Percentiles rank a stretch among this genome's conserved stretches.
Conservation (phyloP, 306 rosid species). For the Cicer judaicum region DNA sequence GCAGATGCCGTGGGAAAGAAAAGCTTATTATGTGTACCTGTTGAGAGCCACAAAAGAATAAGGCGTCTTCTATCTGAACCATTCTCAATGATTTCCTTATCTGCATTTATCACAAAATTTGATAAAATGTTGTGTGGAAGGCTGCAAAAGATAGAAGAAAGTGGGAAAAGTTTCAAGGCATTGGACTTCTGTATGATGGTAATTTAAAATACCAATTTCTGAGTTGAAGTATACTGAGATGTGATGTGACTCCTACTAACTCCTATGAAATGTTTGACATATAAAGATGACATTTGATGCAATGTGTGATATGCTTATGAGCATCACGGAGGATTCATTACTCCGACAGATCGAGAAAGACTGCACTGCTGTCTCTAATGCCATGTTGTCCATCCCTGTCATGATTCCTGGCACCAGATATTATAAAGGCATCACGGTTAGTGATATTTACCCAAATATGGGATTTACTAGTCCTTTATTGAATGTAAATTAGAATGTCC, state of each 20-base stretch:
- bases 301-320: constrained; percentile 74
- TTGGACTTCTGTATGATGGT: constrained; percentile 71
- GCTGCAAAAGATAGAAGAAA: constrained; percentile 53
- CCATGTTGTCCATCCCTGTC: constrained; percentile 68
- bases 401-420: constrained; percentile 78
- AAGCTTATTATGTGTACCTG: constrained; percentile 64
- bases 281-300: constrained; percentile 68
- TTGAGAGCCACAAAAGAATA: constrained; percentile 68
- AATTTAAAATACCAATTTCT: background rate
- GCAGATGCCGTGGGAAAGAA: constrained; percentile 69
- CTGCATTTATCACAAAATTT: constrained; percentile 56
- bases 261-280: constrained; percentile 35
- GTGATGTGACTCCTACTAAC: constrained; percentile 30
- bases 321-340: constrained; percentile 60
- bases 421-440: constrained; percentile 69
- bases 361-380: constrained; percentile 56
- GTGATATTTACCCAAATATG: background rate
- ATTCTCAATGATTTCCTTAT: constrained; percentile 68
- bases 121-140: constrained; percentile 64
- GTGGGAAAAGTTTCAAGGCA: constrained; percentile 59
- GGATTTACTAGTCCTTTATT: constrained; percentile 4
- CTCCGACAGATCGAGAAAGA: constrained; percentile 61
- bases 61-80: constrained; percentile 73
- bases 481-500: constrained; percentile 9
- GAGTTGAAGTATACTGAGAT: background rate